Conservation (phyloP, 768 basidiomycete genomes). For the Lepiota subincarnata region DNA sequence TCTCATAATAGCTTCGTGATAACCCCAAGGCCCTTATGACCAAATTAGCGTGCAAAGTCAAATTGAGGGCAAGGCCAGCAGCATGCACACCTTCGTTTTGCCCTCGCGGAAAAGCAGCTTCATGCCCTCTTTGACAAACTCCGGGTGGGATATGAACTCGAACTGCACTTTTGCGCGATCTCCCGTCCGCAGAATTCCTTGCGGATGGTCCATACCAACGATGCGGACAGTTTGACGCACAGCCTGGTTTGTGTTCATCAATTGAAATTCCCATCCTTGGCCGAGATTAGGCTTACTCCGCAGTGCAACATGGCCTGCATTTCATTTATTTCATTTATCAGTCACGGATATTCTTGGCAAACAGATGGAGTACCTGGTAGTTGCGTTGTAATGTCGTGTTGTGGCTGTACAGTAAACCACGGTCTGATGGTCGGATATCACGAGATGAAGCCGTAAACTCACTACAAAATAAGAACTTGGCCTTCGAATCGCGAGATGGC, state of each 20-base stretch:
- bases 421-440: not conserved
- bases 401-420: slow-evolving; percentile 45
- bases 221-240: slow-evolving; percentile 91
- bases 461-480: slow-evolving; percentile 91
- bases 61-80: not conserved
- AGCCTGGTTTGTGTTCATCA: slow-evolving; percentile 44
- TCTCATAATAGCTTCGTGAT: slow-evolving; percentile 54
- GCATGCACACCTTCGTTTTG: slow-evolving; percentile 76
- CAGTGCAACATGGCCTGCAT: slow-evolving; percentile 87
- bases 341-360: not conserved
- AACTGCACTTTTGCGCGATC: slow-evolving; percentile 94
- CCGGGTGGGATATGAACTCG: slow-evolving; percentile 89
- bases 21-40: slow-evolving; percentile 65
- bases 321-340: not conserved
- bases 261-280: slow-evolving; percentile 4
- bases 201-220: slow-evolving; percentile 85
- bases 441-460: slow-evolving; percentile 24
- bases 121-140: slow-evolving; percentile 91
- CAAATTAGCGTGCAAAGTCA: slow-evolving; percentile 5
- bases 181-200: slow-evolving; percentile 86
- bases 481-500: slow-evolving; percentile 88
- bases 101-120: slow-evolving; percentile 93
- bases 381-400: slow-evolving; percentile 91
- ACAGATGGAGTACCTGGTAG: slow-evolving; percentile 61
- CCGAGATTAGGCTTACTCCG: slow-evolving; percentile 48